Evolutionary conservation across 257 asterid species (phyloP).

Genomic region (Datura wrightii): DNA sequence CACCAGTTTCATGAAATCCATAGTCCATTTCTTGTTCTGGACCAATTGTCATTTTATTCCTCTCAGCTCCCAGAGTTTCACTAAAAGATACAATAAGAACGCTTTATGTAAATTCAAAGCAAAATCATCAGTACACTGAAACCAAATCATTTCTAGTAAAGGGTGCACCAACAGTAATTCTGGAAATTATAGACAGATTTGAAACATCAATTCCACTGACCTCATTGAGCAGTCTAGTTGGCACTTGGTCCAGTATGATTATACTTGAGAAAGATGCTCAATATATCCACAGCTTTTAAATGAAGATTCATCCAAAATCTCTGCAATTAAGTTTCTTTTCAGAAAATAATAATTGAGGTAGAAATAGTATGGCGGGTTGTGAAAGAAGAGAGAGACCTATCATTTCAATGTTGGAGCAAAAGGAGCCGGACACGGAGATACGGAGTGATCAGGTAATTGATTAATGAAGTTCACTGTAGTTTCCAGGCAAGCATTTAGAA

Average conservation of each 20-base stretch:
- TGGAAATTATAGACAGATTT: not conserved
- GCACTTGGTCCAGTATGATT: constrained; percentile 22
- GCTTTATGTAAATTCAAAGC: not conserved
- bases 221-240: constrained; percentile 8
- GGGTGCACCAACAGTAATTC: not conserved
- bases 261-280: constrained; percentile 4
- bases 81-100: not conserved
- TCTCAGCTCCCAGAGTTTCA: not conserved
- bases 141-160: not conserved
- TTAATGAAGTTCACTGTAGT: constrained; percentile 75
- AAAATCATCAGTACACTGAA: not conserved
- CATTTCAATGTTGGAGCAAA: constrained; percentile 76
- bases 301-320: constrained; percentile 24
- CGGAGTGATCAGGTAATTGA: constrained; percentile 80
- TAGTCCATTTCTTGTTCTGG: not conserved
- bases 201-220: constrained; percentile 26
- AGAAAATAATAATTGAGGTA: not conserved
- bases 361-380: not conserved
- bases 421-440: constrained; percentile 95
- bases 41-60: constrained; percentile 5
- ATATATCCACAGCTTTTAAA: constrained; percentile 26
- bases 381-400: constrained; percentile 48
- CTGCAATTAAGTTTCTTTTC: constrained; percentile 13
- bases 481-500: constrained; percentile 74
- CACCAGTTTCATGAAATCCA: not conserved